phyloP scores from a whole-genome alignment of 2,329 filamentous ascomycete genomes.

The Aspergillus versicolor region DNA sequence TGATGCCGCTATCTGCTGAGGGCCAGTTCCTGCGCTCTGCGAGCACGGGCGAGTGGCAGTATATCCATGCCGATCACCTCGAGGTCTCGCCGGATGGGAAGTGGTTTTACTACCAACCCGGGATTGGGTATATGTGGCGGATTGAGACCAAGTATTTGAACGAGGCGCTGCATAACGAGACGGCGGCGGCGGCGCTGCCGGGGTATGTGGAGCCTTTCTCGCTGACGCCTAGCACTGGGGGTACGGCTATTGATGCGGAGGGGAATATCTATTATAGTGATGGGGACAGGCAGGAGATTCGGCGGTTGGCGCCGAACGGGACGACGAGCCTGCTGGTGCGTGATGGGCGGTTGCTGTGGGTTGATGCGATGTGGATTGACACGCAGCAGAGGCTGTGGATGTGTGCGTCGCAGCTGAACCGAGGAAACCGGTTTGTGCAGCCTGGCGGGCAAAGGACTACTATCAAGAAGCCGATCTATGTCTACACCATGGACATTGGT shows the following conservation, averaged over 20 bases:
- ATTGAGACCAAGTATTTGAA: slow-evolving; percentile 32
- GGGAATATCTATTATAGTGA: slow-evolving; percentile 41
- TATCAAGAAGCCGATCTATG: background rate
- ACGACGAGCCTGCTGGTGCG: slow-evolving; percentile 3
- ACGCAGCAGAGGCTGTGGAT: slow-evolving; percentile 8
- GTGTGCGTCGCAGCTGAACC: slow-evolving; percentile 6
- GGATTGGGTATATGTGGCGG: slow-evolving; percentile 34
- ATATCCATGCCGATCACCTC: slow-evolving; percentile 25
- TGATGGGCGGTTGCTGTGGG: slow-evolving; percentile 7
- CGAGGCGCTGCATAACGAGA: slow-evolving; percentile 18
- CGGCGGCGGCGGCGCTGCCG: slow-evolving; percentile 19
- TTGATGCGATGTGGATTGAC: slow-evolving; percentile 8
- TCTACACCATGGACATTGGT: no score
- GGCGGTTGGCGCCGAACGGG: slow-evolving; percentile 6
- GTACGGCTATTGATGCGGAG: slow-evolving; percentile 38
- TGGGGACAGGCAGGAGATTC: slow-evolving; percentile 24
- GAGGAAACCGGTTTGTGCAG: background rate
- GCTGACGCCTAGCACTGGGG: slow-evolving; percentile 37
- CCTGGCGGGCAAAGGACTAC: no score
- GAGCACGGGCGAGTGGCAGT: no score
- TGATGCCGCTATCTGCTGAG: no score
- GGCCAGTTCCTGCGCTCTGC: no score
- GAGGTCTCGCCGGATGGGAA: slow-evolving; percentile 40
- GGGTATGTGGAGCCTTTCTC: slow-evolving; percentile 25
- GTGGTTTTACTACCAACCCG: slow-evolving; percentile 39